These are phyloP conservation scores for Sporothrix brunneoviolacea DNA, from an alignment of 2,329 filamentous ascomycete species.

Conservation along the genomic window DNA sequence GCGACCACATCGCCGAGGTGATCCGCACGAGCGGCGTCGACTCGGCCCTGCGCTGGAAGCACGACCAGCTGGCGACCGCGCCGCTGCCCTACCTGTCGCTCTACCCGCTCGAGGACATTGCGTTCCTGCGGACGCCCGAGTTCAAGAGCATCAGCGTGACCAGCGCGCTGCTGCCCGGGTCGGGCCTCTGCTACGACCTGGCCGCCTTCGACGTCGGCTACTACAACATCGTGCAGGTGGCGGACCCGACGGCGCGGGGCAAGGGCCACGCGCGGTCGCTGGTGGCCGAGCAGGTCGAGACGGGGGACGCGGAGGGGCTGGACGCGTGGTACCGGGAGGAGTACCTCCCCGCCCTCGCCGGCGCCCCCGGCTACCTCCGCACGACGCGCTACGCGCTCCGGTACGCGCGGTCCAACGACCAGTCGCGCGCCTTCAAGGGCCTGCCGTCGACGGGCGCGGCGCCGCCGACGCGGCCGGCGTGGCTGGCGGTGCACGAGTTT, in stretches of 20 bases:
- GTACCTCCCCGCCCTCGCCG: slow-evolving; percentile 15
- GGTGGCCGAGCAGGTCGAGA: slow-evolving; percentile 16
- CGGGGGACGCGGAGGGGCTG: slow-evolving; percentile 5
- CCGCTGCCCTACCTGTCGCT: slow-evolving; percentile 29
- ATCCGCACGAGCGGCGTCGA: slow-evolving; percentile 27
- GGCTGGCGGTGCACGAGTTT: slow-evolving; percentile 17
- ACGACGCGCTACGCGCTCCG: slow-evolving; percentile 21
- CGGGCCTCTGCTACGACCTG: slow-evolving; percentile 20
- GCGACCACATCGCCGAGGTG: slow-evolving; percentile 33
- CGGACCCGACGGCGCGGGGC: slow-evolving; percentile 19
- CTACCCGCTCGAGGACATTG: slow-evolving; percentile 31
- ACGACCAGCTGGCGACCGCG: slow-evolving; percentile 19
- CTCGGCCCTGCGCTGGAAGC: slow-evolving; percentile 27
- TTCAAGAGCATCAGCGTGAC: slow-evolving; percentile 29
- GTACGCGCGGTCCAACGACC: slow-evolving; percentile 20
- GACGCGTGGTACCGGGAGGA: slow-evolving; percentile 20
- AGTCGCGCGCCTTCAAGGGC: slow-evolving; percentile 21
- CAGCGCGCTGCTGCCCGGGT: slow-evolving; percentile 24
- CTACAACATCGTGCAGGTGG: slow-evolving; percentile 20
- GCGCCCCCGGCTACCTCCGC: slow-evolving; percentile 20
- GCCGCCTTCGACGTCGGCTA: slow-evolving; percentile 20
- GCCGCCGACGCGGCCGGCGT: slow-evolving; percentile 15
- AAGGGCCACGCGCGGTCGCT: slow-evolving; percentile 18
- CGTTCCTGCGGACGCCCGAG: slow-evolving; percentile 27
- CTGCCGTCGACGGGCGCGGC: slow-evolving; percentile 16